Evolutionary conservation across 257 asterid species (phyloP).

Genomic region (Rhazya stricta): DNA sequence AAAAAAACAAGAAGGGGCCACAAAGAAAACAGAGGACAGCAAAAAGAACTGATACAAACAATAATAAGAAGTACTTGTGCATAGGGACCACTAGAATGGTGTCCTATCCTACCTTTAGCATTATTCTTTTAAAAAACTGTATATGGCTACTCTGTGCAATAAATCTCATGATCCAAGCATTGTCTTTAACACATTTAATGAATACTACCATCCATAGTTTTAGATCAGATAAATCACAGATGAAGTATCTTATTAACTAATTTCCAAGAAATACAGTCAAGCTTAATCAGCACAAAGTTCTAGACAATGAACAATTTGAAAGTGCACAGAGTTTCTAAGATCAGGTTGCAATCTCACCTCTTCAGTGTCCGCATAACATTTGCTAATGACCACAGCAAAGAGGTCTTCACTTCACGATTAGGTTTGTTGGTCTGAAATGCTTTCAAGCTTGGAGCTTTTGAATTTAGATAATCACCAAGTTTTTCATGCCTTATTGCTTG

Average conservation of each 20-base stretch:
- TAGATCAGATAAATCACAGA: neutral
- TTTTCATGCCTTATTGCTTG: constrained; percentile 81
- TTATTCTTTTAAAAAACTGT: neutral
- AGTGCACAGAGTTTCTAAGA: neutral
- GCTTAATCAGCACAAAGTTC: neutral
- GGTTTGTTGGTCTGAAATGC: constrained; percentile 37
- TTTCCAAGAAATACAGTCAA: neutral
- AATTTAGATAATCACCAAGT: constrained; percentile 60
- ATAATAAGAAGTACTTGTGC: neutral
- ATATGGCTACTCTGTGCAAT: neutral
- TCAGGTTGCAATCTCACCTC: constrained; percentile 53
- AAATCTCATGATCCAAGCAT: neutral
- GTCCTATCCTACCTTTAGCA: neutral
- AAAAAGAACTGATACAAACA: neutral
- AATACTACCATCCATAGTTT: neutral
- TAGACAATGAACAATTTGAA: neutral
- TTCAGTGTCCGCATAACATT: constrained; percentile 58
- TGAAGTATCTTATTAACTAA: neutral
- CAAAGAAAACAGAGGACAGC: neutral
- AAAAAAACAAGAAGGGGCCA: neutral
- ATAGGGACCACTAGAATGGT: neutral
- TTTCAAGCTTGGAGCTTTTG: constrained; percentile 77
- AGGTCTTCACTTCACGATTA: constrained; percentile 51
- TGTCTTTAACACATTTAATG: neutral
- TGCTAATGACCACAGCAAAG: constrained; percentile 46